A percentile compares a stretch with the other conserved stretches of the same genome.
Conservation (phyloP, 2,329 filamentous ascomycete genomes). For the Pseudogymnoascus sp. region DNA sequence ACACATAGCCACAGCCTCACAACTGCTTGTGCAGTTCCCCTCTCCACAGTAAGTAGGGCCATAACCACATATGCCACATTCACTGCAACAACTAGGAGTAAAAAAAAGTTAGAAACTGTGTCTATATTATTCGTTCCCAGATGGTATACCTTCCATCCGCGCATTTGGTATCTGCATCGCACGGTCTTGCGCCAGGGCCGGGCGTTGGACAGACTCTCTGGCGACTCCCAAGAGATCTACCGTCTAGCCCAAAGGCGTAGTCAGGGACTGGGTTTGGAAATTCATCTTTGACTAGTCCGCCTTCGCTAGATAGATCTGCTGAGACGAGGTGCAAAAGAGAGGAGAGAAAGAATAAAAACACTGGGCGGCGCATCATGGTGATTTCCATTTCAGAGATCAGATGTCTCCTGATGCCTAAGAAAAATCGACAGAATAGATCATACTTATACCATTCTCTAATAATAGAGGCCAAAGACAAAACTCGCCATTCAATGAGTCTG, state of each 20-base stretch:
- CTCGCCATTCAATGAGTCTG: neutral
- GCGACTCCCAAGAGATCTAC: neutral
- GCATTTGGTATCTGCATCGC: neutral
- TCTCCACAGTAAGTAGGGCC: constrained; percentile 16
- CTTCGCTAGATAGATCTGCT: neutral
- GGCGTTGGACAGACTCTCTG: neutral
- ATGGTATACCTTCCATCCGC: neutral
- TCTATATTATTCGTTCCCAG: neutral
- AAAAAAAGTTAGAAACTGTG: neutral
- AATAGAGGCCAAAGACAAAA: neutral
- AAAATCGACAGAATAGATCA: neutral
- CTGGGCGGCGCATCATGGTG: neutral
- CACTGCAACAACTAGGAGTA: neutral
- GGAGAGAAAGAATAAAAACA: neutral
- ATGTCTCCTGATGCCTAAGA: neutral
- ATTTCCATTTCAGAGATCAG: neutral
- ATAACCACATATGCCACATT: constrained; percentile 14
- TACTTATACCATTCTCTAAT: neutral
- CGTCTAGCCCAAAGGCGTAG: neutral
- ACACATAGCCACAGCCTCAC: constrained; percentile 28
- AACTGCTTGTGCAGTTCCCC: constrained; percentile 21
- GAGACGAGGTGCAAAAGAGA: neutral
- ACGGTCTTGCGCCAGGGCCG: neutral
- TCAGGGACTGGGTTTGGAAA: neutral
- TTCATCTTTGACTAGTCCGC: neutral